phyloP scores from a whole-genome alignment of 352 stramenopile genomes.

The Phytophthora pseudosyringae region DNA sequence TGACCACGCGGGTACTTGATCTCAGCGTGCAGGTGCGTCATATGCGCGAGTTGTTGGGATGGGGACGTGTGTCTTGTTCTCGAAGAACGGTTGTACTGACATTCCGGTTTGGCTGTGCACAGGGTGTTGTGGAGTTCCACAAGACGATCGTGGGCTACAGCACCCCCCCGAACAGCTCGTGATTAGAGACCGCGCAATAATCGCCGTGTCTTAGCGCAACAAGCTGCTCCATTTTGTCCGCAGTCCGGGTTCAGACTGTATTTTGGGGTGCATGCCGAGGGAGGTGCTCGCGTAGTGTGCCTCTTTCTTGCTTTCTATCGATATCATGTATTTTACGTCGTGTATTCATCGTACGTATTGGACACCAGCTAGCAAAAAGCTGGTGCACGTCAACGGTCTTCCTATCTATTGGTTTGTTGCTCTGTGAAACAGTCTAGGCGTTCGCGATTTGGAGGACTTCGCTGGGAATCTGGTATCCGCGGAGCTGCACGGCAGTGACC shows the following conservation, averaged over 20 bases:
- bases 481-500: constrained; percentile 74
- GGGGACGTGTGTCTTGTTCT: not conserved
- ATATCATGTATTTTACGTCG: constrained; percentile 46
- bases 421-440: constrained; percentile 33
- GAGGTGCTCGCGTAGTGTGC: constrained; percentile 8
- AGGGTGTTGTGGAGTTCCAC: constrained; percentile 81
- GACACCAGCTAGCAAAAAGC: not conserved
- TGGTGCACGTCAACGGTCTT: not conserved
- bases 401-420: constrained; percentile 4
- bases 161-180: constrained; percentile 44
- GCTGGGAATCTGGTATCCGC: constrained; percentile 62
- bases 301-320: constrained; percentile 22
- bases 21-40: constrained; percentile 67
- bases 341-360: constrained; percentile 18
- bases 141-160: constrained; percentile 57
- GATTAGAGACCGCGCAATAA: constrained; percentile 22
- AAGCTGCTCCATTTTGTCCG: constrained; percentile 27
- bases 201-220: constrained; percentile 7
- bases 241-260: constrained; percentile 18
- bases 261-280: constrained; percentile 4
- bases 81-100: constrained; percentile 7
- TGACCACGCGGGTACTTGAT: constrained; percentile 81
- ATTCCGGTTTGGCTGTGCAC: constrained; percentile 3
- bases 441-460: constrained; percentile 64
- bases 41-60: not conserved